Evolutionary conservation across 2,329 filamentous ascomycete genomes (phyloP).

Genomic region (Bipolaris sorokiniana): DNA sequence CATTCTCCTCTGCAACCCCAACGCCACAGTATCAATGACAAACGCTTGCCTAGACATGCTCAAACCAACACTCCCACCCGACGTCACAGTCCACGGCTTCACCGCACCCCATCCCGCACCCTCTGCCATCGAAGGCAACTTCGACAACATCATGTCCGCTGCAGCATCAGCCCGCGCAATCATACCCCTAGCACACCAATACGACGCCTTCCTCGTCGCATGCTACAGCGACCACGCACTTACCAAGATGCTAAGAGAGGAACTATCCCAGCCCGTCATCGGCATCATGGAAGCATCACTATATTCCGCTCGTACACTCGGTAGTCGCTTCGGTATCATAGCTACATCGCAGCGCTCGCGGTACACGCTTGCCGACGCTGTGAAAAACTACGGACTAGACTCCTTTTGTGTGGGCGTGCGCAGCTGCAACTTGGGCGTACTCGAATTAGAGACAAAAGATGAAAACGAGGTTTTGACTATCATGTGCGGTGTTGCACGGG

Average conservation of each 20-base stretch:
- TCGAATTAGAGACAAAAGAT: conserved; percentile 54
- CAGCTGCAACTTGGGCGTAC: conserved; percentile 52
- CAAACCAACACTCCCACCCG: conserved; percentile 49
- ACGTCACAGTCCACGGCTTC: conserved; percentile 58
- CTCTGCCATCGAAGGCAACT: conserved; percentile 58
- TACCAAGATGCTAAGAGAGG: conserved; percentile 55
- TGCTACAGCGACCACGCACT: conserved; percentile 59
- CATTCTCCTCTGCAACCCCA: conserved; percentile 5
- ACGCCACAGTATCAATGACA: background rate
- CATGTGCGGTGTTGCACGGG: conserved; percentile 50
- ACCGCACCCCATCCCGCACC: conserved; percentile 58
- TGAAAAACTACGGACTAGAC: conserved; percentile 48
- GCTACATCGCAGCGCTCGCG: background rate
- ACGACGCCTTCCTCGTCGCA: conserved; percentile 57
- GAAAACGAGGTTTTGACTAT: conserved; percentile 49
- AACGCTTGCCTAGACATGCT: background rate
- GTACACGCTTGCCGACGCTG: background rate
- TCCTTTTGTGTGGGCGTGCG: conserved; percentile 54
- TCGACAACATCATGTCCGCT: conserved; percentile 59
- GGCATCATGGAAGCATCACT: conserved; percentile 61
- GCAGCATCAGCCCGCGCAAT: conserved; percentile 57
- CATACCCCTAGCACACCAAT: conserved; percentile 51
- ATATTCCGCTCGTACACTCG: conserved; percentile 59
- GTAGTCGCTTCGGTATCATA: conserved; percentile 35
- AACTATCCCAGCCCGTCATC: conserved; percentile 53